Conservation (phyloP, 306 rosid genomes). For the Benincasa hispida region DNA sequence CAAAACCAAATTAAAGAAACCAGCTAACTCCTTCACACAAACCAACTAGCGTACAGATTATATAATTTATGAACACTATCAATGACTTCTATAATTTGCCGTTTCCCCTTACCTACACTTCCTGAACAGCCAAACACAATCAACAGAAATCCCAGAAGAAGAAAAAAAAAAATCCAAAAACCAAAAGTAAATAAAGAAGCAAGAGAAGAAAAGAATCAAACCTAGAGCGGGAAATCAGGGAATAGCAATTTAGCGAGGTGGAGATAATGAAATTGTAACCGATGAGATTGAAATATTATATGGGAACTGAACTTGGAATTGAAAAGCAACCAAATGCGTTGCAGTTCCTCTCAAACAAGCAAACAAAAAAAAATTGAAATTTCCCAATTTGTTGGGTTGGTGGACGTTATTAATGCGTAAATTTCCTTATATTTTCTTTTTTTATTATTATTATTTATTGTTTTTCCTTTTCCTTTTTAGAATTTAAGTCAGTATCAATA, state of each 20-base stretch:
- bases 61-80: neutral
- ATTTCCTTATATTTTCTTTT: neutral
- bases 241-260: neutral
- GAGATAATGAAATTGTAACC: neutral
- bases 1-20: neutral
- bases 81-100: neutral
- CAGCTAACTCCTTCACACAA: neutral
- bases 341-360: neutral
- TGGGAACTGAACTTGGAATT: neutral
- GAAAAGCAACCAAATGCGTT: neutral
- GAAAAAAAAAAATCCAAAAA: neutral
- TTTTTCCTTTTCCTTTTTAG: neutral
- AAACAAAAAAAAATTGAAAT: neutral
- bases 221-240: neutral
- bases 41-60: neutral
- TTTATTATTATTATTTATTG: neutral
- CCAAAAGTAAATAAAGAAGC: neutral
- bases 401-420: constrained; percentile 2
- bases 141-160: neutral
- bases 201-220: neutral
- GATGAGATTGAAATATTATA: neutral
- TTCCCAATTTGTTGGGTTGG: constrained; percentile 3
- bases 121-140: neutral
- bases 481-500: neutral
- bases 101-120: neutral